Evolutionary conservation across 495 filamentous ascomycete genomes (phyloP).

Genomic region (Neohortaea acidophila): DNA sequence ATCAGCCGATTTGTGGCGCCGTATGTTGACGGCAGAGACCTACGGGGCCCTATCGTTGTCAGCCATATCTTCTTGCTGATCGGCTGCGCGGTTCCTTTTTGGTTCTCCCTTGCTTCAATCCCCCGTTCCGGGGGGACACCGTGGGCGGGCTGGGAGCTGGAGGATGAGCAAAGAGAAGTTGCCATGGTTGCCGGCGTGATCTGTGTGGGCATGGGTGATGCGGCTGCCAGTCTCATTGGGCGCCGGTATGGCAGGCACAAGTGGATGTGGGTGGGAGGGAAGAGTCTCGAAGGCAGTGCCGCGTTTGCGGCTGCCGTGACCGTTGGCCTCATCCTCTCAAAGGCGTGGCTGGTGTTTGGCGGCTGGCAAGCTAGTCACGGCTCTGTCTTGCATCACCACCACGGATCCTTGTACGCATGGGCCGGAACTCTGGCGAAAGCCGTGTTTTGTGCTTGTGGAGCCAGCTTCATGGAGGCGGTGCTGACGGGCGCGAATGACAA

Average conservation of each 20-base stretch:
- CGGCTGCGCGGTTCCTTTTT: slow-evolving; percentile 89
- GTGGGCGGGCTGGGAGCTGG: slow-evolving; percentile 63
- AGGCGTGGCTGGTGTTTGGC: slow-evolving; percentile 58
- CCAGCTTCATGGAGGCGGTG: slow-evolving; percentile 87
- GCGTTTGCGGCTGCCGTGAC: slow-evolving; percentile 75
- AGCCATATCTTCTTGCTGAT: slow-evolving; percentile 91
- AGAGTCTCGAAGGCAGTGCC: slow-evolving; percentile 78
- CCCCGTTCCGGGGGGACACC: slow-evolving; percentile 34
- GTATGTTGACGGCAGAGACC: slow-evolving; percentile 86
- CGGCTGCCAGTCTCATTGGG: slow-evolving; percentile 82
- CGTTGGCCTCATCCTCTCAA: slow-evolving; percentile 52
- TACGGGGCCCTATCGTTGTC: slow-evolving; percentile 85
- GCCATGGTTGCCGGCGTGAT: slow-evolving; percentile 82
- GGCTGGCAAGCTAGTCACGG: slow-evolving; percentile 40
- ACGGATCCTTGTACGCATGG: slow-evolving; percentile 26
- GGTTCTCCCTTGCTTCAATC: slow-evolving; percentile 62
- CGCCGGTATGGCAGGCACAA: slow-evolving; percentile 72
- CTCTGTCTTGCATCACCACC: slow-evolving; percentile 15
- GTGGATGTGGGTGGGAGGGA: slow-evolving; percentile 95
- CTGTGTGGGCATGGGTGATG: slow-evolving; percentile 90
- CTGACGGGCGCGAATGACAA: slow-evolving; percentile 97
- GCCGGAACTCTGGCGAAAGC: slow-evolving; percentile 36
- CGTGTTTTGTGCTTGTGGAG: slow-evolving; percentile 54
- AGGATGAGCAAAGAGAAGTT: slow-evolving; percentile 39
- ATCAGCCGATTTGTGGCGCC: slow-evolving; percentile 76